phyloP scores from a whole-genome alignment of 1,284 basidiomycete genomes.

The Porphyrellus sp. region DNA sequence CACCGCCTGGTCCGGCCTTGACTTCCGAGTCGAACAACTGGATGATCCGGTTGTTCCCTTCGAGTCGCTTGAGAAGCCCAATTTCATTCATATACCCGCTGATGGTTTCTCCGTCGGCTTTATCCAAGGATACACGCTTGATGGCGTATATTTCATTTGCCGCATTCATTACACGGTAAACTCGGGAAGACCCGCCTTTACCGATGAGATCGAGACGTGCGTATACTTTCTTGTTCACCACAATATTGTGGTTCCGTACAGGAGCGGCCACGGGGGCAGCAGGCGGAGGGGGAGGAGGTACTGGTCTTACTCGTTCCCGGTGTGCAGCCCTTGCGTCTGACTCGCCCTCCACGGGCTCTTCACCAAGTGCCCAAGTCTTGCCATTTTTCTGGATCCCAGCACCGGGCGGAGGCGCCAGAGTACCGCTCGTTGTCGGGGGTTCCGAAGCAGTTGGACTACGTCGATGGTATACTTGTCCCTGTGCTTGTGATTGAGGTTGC shows the following conservation, averaged over 20 bases:
- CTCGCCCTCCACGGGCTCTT: conserved; percentile 35
- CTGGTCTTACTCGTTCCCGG: conserved; percentile 27
- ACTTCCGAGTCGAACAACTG: conserved; percentile 85
- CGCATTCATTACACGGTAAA: conserved; percentile 81
- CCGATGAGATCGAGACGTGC: conserved; percentile 84
- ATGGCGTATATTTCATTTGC: conserved; percentile 81
- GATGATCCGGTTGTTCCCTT: conserved; percentile 88
- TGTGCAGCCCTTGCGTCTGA: conserved; percentile 24
- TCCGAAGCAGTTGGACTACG: conserved; percentile 66
- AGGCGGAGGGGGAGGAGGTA: conserved; percentile 26
- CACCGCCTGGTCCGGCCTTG: conserved; percentile 56
- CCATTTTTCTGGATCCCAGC: conserved; percentile 29
- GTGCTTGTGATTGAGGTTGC: conserved; percentile 20
- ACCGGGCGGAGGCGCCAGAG: conserved; percentile 30
- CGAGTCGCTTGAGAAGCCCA: conserved; percentile 77
- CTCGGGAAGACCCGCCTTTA: conserved; percentile 90
- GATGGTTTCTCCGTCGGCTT: conserved; percentile 82
- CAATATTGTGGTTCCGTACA: conserved; percentile 36
- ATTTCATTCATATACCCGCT: conserved; percentile 95
- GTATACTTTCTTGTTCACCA: conserved; percentile 74
- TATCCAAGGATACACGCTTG: conserved; percentile 85
- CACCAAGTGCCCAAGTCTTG: conserved; percentile 51
- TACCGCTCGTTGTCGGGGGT: conserved; percentile 43
- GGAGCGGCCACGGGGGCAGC: conserved; percentile 22
- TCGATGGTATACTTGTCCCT: conserved; percentile 41